Percentiles rank a stretch among this genome's conserved stretches.
phyloP scores from a whole-genome alignment of 306 rosid species.

The Lagenaria siceraria region DNA sequence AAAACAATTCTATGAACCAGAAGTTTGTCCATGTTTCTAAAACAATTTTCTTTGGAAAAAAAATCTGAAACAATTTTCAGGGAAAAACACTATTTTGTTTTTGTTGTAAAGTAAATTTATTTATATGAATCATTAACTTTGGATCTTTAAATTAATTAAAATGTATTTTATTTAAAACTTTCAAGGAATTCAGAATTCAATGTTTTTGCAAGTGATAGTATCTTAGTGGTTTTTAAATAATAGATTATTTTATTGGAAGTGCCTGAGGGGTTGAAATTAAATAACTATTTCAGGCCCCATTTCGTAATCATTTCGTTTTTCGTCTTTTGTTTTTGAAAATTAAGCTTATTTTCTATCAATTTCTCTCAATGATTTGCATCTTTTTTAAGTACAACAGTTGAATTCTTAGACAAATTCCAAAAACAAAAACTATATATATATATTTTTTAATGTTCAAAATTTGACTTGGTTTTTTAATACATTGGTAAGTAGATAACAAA shows the following conservation, averaged over 20 bases:
- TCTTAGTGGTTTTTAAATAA: neutral
- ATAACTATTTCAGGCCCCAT: no score
- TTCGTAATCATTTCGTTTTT: no score
- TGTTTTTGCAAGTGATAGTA: neutral
- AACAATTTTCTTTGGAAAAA: neutral
- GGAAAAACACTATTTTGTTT: neutral
- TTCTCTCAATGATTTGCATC: no score
- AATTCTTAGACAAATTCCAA: no score
- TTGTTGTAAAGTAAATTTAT: neutral
- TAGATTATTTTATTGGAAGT: neutral
- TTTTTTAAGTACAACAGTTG: no score
- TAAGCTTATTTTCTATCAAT: no score
- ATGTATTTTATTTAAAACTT: neutral
- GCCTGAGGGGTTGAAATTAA: no score
- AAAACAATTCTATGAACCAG: neutral
- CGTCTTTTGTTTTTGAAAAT: no score
- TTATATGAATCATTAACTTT: neutral
- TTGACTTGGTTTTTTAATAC: no score
- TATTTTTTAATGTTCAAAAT: no score
- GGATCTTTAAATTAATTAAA: neutral
- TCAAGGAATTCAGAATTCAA: neutral
- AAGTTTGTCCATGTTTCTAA: neutral
- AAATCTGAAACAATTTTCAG: neutral
- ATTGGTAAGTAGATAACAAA: no score
- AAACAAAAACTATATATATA: no score